Percentiles rank a stretch among this genome's conserved stretches.
Conservation (phyloP, 148 eudicot species). For the Bassia scoparia region DNA sequence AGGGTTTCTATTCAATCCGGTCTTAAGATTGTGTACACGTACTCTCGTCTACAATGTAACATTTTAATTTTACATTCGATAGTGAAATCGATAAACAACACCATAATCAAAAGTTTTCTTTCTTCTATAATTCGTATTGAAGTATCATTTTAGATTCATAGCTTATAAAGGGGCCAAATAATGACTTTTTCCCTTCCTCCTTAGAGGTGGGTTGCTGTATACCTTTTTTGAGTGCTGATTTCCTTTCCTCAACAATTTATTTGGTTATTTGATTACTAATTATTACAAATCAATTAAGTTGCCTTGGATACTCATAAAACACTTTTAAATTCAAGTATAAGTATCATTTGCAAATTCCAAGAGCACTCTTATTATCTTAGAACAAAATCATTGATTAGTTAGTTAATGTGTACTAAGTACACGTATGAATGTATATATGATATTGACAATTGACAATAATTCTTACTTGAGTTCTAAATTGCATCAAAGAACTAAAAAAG, state of each 20-base stretch:
- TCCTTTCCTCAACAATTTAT: background rate
- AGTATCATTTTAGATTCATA: too few species aligned
- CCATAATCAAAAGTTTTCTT: too few species aligned
- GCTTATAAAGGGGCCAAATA: too few species aligned
- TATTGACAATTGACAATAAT: constrained; percentile 1
- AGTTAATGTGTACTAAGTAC: background rate
- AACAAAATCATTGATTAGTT: too few species aligned
- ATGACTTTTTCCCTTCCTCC: too few species aligned
- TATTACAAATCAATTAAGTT: constrained; percentile 11
- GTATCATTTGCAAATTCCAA: constrained; percentile 21
- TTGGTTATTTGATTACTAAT: background rate
- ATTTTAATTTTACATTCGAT: too few species aligned
- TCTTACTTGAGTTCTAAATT: constrained; percentile 18
- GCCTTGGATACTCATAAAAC: constrained; percentile 1
- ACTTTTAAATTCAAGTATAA: constrained; percentile 11
- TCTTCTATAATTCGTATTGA: too few species aligned
- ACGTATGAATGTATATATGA: background rate
- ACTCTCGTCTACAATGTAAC: too few species aligned
- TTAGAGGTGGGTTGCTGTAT: too few species aligned
- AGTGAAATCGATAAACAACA: too few species aligned
- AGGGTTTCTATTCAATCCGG: too few species aligned
- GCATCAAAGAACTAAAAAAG: constrained; percentile 3
- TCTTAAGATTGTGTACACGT: too few species aligned
- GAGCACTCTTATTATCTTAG: background rate
- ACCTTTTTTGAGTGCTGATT: background rate